Percentiles rank a stretch among this genome's conserved stretches.
Evolutionary conservation across 2,329 filamentous ascomycete genomes (phyloP).

Genomic region (Colletotrichum sp.): DNA sequence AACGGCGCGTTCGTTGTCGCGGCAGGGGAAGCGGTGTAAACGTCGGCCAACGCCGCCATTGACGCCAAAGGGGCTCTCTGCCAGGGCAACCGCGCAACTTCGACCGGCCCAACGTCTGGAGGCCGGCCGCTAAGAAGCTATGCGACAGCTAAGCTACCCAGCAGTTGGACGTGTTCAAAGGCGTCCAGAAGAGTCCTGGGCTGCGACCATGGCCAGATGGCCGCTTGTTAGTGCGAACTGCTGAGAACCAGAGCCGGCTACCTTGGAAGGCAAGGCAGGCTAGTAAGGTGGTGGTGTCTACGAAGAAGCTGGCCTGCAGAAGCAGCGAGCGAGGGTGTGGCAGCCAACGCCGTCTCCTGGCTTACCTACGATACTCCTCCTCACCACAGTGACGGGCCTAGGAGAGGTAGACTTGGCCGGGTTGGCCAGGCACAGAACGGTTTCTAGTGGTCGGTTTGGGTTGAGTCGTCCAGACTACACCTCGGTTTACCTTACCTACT

Average conservation of each 20-base stretch:
- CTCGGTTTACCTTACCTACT: not conserved
- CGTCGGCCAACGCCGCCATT: constrained; percentile 5
- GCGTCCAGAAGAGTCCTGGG: constrained; percentile 1
- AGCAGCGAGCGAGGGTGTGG: not conserved
- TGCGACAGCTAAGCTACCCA: not conserved
- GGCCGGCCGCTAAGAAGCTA: not conserved
- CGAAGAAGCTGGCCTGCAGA: not conserved
- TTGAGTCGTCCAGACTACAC: not conserved
- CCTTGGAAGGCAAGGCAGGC: not conserved
- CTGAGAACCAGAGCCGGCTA: not conserved
- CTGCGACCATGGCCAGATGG: constrained; percentile 3
- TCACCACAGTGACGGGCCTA: not conserved
- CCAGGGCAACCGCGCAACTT: not conserved
- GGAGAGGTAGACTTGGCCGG: not conserved
- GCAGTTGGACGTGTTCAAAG: not conserved
- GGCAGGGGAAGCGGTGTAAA: constrained; percentile 1
- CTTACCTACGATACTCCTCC: not conserved
- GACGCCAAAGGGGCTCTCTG: not conserved
- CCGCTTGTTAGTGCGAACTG: constrained; percentile 11
- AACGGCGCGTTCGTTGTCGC: not conserved
- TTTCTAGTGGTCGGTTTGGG: not conserved
- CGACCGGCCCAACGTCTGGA: constrained; percentile 1
- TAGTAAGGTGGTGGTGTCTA: not conserved
- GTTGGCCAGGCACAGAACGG: constrained; percentile 5
- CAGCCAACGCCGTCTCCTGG: not conserved